A percentile compares a stretch with the other conserved stretches of the same genome.
These are phyloP conservation scores for Fusarium sp. DNA, from an alignment of 2,329 filamentous ascomycete genomes.

Conservation along the genomic window DNA sequence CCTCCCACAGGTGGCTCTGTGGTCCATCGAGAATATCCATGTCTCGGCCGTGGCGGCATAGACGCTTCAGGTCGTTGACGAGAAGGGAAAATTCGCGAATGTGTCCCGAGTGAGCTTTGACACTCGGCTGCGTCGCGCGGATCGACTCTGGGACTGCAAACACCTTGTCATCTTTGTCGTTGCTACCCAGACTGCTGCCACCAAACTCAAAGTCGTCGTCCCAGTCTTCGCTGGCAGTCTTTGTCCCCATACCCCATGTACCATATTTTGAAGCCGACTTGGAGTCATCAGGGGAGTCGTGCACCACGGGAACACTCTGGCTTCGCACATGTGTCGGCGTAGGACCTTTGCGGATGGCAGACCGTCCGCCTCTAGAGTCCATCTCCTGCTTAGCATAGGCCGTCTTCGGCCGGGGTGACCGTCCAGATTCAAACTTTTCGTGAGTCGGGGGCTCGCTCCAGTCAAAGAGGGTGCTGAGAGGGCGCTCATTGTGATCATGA, in stretches of 20 bases:
- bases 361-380: slow-evolving; percentile 73
- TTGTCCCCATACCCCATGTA: slow-evolving; percentile 81
- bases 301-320: slow-evolving; percentile 78
- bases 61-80: slow-evolving; percentile 82
- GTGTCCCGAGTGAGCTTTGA: slow-evolving; percentile 83
- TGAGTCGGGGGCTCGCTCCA: slow-evolving; percentile 73
- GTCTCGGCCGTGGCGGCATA: slow-evolving; percentile 73
- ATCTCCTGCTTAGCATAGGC: slow-evolving; percentile 78
- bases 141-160: slow-evolving; percentile 73
- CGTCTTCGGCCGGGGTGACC: slow-evolving; percentile 72
- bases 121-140: slow-evolving; percentile 80
- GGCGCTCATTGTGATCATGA: slow-evolving; percentile 52
- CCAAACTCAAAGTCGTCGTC: slow-evolving; percentile 87
- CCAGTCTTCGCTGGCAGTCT: slow-evolving; percentile 85
- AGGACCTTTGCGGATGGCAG: slow-evolving; percentile 71
- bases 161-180: slow-evolving; percentile 47
- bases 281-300: slow-evolving; percentile 65
- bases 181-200: slow-evolving; percentile 52
- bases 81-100: slow-evolving; percentile 81
- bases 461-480: slow-evolving; percentile 76
- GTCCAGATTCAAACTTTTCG: slow-evolving; percentile 67
- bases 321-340: slow-evolving; percentile 76
- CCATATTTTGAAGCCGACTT: slow-evolving; percentile 74
- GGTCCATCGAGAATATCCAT: slow-evolving; percentile 69
- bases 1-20: slow-evolving; percentile 72